A percentile compares a stretch with the other conserved stretches of the same genome.
phyloP scores from a whole-genome alignment of 495 filamentous ascomycete species.

The Monascus purpureus region DNA sequence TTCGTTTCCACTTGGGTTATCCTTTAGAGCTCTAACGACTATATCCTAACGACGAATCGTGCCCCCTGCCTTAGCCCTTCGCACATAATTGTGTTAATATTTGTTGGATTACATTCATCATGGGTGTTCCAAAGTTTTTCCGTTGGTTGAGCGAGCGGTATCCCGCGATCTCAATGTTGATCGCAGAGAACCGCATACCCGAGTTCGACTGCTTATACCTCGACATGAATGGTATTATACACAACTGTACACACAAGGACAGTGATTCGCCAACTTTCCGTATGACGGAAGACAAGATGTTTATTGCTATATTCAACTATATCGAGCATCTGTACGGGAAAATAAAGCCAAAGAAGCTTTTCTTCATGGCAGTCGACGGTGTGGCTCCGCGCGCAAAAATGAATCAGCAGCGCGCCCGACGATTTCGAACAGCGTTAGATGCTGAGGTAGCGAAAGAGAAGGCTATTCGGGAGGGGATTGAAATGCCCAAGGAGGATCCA shows the following conservation, averaged over 20 bases:
- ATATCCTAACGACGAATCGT: background rate
- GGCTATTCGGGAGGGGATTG: conserved; percentile 71
- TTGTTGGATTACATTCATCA: conserved; percentile 22
- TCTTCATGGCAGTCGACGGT: conserved; percentile 99
- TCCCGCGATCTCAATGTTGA: conserved; percentile 95
- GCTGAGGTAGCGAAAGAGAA: conserved; percentile 79
- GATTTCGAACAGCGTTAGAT: conserved; percentile 90
- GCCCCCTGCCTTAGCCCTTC: background rate
- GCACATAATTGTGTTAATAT: background rate
- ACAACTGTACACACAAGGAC: conserved; percentile 98
- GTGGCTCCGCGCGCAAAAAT: conserved; percentile 98
- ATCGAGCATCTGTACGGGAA: conserved; percentile 98
- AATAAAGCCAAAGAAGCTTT: conserved; percentile 94
- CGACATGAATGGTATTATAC: conserved; percentile 99
- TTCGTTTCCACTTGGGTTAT: background rate
- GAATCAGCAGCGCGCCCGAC: conserved; percentile 95
- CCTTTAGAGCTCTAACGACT: background rate
- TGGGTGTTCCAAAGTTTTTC: conserved; percentile 94
- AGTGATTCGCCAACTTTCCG: conserved; percentile 80
- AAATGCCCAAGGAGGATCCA: conserved; percentile 87
- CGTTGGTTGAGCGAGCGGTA: conserved; percentile 98
- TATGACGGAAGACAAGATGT: conserved; percentile 96
- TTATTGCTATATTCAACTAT: conserved; percentile 99
- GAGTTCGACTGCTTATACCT: conserved; percentile 98
- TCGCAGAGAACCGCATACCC: conserved; percentile 97